Evolutionary conservation across 2,329 filamentous ascomycete species (phyloP).

Genomic region (Plenodomus tracheiphilus): DNA sequence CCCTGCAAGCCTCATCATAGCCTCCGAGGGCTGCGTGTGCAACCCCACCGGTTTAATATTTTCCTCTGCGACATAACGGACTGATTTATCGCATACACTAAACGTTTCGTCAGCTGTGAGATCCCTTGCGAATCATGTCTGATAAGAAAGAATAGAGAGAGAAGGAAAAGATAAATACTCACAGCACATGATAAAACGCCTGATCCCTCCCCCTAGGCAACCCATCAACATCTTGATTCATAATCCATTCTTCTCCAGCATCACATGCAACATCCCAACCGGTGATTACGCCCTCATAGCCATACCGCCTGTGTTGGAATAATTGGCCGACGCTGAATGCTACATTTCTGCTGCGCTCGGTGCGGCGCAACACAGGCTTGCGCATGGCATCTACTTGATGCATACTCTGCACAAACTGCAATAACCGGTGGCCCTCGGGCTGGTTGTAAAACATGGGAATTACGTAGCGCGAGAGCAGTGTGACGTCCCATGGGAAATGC

Average conservation of each 20-base stretch:
- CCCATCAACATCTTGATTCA: slow-evolving; percentile 63
- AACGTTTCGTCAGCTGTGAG: neutral
- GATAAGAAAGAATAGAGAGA: neutral
- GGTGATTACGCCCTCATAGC: slow-evolving; percentile 78
- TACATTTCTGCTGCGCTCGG: slow-evolving; percentile 18
- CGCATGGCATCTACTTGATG: slow-evolving; percentile 59
- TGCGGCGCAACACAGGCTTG: slow-evolving; percentile 42
- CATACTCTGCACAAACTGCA: slow-evolving; percentile 59
- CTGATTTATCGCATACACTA: slow-evolving; percentile 68
- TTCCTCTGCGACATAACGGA: slow-evolving; percentile 78
- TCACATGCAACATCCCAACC: slow-evolving; percentile 76
- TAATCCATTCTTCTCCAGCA: slow-evolving; percentile 64
- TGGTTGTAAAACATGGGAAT: slow-evolving; percentile 61
- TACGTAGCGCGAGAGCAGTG: slow-evolving; percentile 70
- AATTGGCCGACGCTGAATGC: slow-evolving; percentile 69
- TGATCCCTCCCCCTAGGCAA: slow-evolving; percentile 64
- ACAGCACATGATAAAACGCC: slow-evolving; percentile 87
- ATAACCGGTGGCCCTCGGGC: slow-evolving; percentile 58
- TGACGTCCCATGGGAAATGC: slow-evolving; percentile 71
- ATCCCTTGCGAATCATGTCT: neutral
- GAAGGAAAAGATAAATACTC: slow-evolving; percentile 49
- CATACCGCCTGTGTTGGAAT: slow-evolving; percentile 79
- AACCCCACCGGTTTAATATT: slow-evolving; percentile 63
- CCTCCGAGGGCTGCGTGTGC: slow-evolving; percentile 52
- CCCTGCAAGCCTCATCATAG: slow-evolving; percentile 72